Percentiles rank a stretch among this genome's conserved stretches.
These are phyloP conservation scores for Calonectria pseudoreteaudii DNA, from an alignment of 2,329 filamentous ascomycete genomes.

Conservation along the genomic window DNA sequence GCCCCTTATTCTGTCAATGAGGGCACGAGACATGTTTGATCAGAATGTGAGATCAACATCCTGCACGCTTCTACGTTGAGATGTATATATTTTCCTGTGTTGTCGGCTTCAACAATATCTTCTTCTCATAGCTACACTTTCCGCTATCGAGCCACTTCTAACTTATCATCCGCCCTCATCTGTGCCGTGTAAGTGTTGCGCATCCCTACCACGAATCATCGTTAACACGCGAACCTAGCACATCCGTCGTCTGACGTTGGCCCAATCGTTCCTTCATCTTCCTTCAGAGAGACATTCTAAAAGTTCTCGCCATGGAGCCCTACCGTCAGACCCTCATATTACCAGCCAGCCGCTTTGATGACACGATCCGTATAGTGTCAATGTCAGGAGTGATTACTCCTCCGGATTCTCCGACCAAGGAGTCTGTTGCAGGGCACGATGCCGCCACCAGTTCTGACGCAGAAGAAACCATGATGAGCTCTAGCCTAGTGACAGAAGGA, in stretches of 20 bases:
- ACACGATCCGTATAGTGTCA: background rate
- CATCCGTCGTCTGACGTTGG: background rate
- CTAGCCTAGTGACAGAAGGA: background rate
- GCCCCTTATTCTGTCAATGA: conserved; percentile 2
- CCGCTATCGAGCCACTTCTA: background rate
- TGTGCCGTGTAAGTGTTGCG: background rate
- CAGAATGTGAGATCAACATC: background rate
- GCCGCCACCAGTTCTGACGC: background rate
- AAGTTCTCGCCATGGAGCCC: background rate
- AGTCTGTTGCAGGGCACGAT: conserved; percentile 14
- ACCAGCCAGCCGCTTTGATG: background rate
- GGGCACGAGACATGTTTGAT: background rate
- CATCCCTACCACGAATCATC: background rate
- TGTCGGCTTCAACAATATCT: background rate
- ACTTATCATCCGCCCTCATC: background rate
- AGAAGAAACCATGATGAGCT: background rate
- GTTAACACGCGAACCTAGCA: background rate
- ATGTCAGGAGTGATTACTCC: conserved; percentile 28
- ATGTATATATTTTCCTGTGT: background rate
- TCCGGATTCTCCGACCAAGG: conserved; percentile 37
- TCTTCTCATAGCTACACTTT: background rate
- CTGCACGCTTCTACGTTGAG: background rate
- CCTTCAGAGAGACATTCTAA: background rate
- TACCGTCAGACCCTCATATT: background rate
- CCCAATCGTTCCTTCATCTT: background rate